Evolutionary conservation across 176 grass and related monocot genomes (phyloP).

Genomic region (Rhipidocladum racemiflorum): DNA sequence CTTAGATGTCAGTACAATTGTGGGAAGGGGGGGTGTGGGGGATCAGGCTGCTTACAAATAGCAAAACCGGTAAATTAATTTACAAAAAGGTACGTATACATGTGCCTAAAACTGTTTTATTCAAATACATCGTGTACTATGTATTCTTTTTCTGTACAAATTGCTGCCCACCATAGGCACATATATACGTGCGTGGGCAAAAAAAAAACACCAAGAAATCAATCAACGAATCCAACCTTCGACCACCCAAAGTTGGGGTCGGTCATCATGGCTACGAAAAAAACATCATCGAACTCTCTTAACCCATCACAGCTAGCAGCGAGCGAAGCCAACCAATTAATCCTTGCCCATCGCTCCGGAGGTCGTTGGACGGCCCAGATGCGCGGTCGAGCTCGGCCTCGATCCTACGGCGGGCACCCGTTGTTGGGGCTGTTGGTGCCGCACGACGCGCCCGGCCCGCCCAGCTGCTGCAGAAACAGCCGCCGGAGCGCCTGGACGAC

Average conservation of each 20-base stretch:
- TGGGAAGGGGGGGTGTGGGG: too few species aligned
- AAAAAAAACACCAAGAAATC: not conserved
- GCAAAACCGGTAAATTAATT: not conserved
- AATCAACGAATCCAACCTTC: not conserved
- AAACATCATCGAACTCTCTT: not conserved
- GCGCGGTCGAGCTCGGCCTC: not conserved
- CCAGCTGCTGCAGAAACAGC: conserved; percentile 45
- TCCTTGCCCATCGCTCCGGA: not conserved
- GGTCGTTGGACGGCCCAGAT: not conserved
- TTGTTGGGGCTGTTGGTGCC: conserved; percentile 51
- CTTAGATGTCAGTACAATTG: too few species aligned
- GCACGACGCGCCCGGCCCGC: conserved; percentile 38
- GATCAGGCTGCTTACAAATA: not conserved
- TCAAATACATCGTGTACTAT: not conserved
- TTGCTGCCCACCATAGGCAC: not conserved
- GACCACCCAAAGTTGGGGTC: not conserved
- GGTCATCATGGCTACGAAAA: not conserved
- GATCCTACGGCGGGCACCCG: conserved; percentile 35
- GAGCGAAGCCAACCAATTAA: not conserved
- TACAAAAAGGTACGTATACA: not conserved
- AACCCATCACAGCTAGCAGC: not conserved
- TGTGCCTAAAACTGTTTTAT: not conserved
- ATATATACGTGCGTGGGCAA: not conserved
- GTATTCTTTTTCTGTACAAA: not conserved
- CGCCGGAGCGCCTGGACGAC: conserved; percentile 32